phyloP scores from a whole-genome alignment of 371 early-diverging fungal genomes.

The Saksenaea oblongispora region DNA sequence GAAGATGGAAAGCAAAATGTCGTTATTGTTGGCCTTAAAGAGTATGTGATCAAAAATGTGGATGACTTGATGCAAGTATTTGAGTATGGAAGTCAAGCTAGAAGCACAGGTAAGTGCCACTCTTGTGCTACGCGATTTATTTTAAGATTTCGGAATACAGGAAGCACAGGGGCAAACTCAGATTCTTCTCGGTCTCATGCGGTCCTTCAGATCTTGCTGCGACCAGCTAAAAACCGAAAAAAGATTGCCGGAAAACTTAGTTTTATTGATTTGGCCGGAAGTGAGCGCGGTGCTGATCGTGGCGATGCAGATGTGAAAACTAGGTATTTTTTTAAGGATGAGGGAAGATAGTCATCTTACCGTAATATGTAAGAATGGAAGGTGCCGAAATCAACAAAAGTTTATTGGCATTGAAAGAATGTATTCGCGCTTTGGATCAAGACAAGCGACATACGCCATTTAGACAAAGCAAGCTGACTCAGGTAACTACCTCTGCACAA shows the following conservation, averaged over 20 bases:
- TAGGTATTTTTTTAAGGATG: conserved; percentile 49
- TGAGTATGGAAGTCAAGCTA: conserved; percentile 85
- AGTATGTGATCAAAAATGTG: conserved; percentile 81
- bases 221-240: conserved; percentile 58
- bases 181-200: conserved; percentile 88
- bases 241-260: conserved; percentile 70
- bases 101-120: conserved; percentile 78
- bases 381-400: conserved; percentile 99
- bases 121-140: neutral
- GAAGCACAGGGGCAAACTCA: conserved; percentile 56
- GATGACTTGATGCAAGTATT: conserved; percentile 91
- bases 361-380: conserved; percentile 78
- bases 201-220: conserved; percentile 82
- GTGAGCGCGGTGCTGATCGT: conserved; percentile 95
- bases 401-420: conserved; percentile 96
- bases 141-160: conserved; percentile 5
- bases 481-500: conserved; percentile 47
- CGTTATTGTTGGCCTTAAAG: conserved; percentile 84
- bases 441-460: conserved; percentile 96
- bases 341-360: neutral
- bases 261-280: conserved; percentile 92
- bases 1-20: conserved; percentile 97
- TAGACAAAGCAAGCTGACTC: conserved; percentile 97
- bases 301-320: conserved; percentile 91
- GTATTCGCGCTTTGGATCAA: conserved; percentile 96